Percentiles rank a stretch among this genome's conserved stretches.
Evolutionary conservation across 208 protist genomes (phyloP).

Genomic region (Novymonas esmeraldas): DNA sequence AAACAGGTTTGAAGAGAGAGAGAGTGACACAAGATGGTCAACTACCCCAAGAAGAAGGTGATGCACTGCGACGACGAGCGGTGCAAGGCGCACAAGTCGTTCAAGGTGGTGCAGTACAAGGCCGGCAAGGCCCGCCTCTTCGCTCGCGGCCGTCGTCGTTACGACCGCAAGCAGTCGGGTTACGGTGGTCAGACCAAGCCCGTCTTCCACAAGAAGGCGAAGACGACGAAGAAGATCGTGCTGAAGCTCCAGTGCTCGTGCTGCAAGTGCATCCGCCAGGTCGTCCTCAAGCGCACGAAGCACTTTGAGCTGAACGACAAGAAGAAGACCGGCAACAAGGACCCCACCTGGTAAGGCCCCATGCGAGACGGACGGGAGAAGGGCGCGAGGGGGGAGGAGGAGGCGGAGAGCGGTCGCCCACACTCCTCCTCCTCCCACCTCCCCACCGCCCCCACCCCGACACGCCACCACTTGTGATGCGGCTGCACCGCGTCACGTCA

Average conservation of each 20-base stretch:
- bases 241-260: constrained; percentile 98
- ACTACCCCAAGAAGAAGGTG: constrained; percentile 94
- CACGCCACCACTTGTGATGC: neutral
- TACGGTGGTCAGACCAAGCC: constrained; percentile 99
- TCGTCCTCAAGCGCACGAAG: constrained; percentile 98
- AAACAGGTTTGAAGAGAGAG: too few relatives aligned
- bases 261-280: constrained; percentile 96
- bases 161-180: constrained; percentile 99
- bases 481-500: neutral
- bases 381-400: neutral
- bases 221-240: constrained; percentile 99
- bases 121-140: constrained; percentile 98
- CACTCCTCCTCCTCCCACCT: neutral
- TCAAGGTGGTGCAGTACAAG: constrained; percentile 99
- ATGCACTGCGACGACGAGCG: constrained; percentile 89
- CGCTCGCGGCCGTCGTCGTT: constrained; percentile 98
- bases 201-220: constrained; percentile 99
- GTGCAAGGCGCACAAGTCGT: constrained; percentile 96
- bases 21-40: constrained; percentile 91
- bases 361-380: neutral
- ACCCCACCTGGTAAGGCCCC: constrained; percentile 85
- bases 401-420: too few relatives aligned
- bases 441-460: neutral
- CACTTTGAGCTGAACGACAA: constrained; percentile 99
- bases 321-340: constrained; percentile 91